phyloP scores from a whole-genome alignment of 257 asterid species.

The Solanum etuberosum region DNA sequence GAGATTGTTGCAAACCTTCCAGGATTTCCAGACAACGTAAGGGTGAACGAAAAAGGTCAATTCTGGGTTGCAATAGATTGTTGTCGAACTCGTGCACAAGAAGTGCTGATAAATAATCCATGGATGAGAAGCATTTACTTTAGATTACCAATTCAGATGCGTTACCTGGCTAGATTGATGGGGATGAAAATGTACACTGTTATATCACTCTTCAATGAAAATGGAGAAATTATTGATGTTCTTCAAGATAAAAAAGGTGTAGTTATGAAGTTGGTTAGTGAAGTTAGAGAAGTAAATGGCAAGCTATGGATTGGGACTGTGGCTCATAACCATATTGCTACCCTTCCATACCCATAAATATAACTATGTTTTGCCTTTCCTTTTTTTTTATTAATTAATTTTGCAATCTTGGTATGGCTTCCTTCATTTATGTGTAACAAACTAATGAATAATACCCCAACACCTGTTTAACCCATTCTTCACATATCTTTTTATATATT shows the following conservation, averaged over 20 bases:
- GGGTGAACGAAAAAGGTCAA: conserved; percentile 56
- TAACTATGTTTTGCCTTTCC: background rate
- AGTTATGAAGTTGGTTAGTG: conserved; percentile 86
- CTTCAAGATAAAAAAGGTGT: conserved; percentile 76
- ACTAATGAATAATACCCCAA: background rate
- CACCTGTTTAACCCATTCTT: background rate
- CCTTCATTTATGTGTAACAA: background rate
- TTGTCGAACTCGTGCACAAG: conserved; percentile 63
- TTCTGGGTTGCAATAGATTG: conserved; percentile 94
- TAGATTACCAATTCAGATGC: conserved; percentile 65
- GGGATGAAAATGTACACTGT: conserved; percentile 75
- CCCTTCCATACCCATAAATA: conserved; percentile 44
- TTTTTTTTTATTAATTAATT: background rate
- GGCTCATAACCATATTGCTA: conserved; percentile 88
- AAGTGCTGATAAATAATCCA: conserved; percentile 44
- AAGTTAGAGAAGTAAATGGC: conserved; percentile 67
- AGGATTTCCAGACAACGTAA: conserved; percentile 77
- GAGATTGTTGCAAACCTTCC: conserved; percentile 64
- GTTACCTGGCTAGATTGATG: conserved; percentile 42
- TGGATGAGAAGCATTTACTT: conserved; percentile 70
- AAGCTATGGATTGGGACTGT: conserved; percentile 93
- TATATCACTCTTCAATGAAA: conserved; percentile 39
- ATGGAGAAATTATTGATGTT: conserved; percentile 70
- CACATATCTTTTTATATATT: background rate
- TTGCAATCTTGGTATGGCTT: background rate